phyloP scores from a whole-genome alignment of 1,284 basidiomycete genomes.

The Cryptococcus jaspeensis region DNA sequence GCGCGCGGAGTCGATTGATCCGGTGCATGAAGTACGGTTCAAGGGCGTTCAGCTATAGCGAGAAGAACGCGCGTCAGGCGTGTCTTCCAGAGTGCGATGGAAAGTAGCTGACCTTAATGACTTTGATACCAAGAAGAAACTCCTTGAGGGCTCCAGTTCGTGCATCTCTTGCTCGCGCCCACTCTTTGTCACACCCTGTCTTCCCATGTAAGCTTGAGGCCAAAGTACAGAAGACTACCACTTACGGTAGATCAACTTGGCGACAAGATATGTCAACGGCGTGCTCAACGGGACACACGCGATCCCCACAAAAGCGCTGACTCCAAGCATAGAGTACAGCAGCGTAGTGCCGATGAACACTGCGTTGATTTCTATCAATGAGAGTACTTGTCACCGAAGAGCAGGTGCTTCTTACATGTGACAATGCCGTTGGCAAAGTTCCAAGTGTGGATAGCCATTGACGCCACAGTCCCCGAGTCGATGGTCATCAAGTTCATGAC shows the following conservation, averaged over 20 bases:
- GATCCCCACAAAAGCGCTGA: constrained; percentile 44
- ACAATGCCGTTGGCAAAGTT: constrained; percentile 37
- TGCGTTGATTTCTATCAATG: constrained; percentile 5
- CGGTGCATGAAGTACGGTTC: constrained; percentile 38
- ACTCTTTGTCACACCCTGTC: constrained; percentile 42
- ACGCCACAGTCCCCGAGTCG: constrained; percentile 37
- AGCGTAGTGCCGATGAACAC: constrained; percentile 40
- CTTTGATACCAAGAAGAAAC: constrained; percentile 45
- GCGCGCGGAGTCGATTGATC: constrained; percentile 32
- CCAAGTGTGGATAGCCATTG: constrained; percentile 39
- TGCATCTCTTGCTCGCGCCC: constrained; percentile 40
- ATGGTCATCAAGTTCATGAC: constrained; percentile 50
- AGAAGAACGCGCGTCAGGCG: not conserved
- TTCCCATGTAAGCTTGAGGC: constrained; percentile 2
- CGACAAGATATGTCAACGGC: constrained; percentile 31
- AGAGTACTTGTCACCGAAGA: not conserved
- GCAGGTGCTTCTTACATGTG: constrained; percentile 29
- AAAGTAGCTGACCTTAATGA: constrained; percentile 42
- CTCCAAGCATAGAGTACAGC: constrained; percentile 46
- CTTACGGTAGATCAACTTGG: constrained; percentile 43
- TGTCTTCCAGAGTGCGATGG: no score
- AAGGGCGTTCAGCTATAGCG: constrained; percentile 47
- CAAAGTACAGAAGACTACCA: not conserved
- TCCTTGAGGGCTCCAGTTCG: constrained; percentile 47
- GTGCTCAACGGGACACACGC: constrained; percentile 37